Percentiles rank a stretch among this genome's conserved stretches.
Conservation (phyloP, 2,329 filamentous ascomycete species). For the Elsinoe perseae region DNA sequence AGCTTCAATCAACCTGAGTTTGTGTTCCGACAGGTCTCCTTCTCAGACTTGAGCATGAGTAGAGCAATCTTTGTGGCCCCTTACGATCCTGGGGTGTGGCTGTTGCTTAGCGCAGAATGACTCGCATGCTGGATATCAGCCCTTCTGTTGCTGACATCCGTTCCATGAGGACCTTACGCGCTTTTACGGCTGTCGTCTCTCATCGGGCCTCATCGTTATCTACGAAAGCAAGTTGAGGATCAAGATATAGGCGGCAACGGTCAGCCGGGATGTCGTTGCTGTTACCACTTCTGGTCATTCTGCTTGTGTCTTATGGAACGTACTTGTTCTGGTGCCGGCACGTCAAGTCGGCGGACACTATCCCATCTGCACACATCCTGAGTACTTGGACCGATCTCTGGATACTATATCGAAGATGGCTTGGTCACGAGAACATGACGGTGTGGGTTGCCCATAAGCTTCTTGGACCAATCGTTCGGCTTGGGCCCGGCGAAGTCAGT, state of each 20-base stretch:
- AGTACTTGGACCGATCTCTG: conserved; percentile 33
- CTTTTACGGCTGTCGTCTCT: background rate
- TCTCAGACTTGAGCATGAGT: background rate
- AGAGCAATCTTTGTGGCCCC: background rate
- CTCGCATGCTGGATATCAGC: background rate
- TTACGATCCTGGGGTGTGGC: background rate
- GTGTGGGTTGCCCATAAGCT: conserved; percentile 51
- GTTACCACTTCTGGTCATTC: background rate
- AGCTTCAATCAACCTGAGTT: background rate
- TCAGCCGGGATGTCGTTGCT: background rate
- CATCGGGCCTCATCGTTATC: background rate
- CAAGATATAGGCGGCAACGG: background rate
- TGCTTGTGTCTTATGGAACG: background rate
- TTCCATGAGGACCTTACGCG: background rate
- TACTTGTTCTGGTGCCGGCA: background rate
- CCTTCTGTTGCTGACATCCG: background rate
- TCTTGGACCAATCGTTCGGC: conserved; percentile 52
- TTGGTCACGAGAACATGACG: conserved; percentile 50
- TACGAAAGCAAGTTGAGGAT: background rate
- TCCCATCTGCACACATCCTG: background rate
- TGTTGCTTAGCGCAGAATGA: background rate
- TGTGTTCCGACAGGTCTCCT: background rate
- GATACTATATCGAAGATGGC: conserved; percentile 57
- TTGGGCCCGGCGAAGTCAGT: conserved; percentile 58
- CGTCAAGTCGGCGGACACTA: background rate